phyloP scores from a whole-genome alignment of 257 asterid species.

The Parsonsia alboflavescens region DNA sequence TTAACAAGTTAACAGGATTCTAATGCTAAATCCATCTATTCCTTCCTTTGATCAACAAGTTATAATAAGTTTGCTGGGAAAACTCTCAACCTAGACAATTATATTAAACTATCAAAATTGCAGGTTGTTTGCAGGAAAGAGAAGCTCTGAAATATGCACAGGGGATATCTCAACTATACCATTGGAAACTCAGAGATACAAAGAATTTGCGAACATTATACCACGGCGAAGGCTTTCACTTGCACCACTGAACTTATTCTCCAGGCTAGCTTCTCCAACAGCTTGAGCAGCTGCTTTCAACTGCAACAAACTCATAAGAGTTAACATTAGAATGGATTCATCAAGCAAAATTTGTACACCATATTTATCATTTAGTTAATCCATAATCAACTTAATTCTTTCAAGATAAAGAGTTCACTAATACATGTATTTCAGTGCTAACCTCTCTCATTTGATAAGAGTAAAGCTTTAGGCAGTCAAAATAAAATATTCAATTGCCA shows the following conservation, averaged over 20 bases:
- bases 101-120: not conserved
- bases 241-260: slow-evolving; percentile 74
- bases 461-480: not conserved
- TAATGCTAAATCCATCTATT: not conserved
- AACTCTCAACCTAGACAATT: not conserved
- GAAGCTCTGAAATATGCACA: slow-evolving; percentile 10
- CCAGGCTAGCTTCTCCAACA: slow-evolving; percentile 80
- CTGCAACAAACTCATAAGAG: slow-evolving; percentile 28
- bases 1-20: not conserved
- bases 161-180: not conserved
- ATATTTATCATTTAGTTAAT: no score
- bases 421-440: not conserved
- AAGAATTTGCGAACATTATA: slow-evolving; percentile 93
- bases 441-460: no score
- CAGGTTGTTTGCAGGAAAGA: not conserved
- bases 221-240: slow-evolving; percentile 94
- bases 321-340: not conserved
- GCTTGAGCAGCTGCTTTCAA: slow-evolving; percentile 90
- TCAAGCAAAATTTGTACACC: not conserved
- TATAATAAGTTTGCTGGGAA: not conserved
- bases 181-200: slow-evolving; percentile 61
- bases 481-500: not conserved
- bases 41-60: not conserved
- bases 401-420: not conserved
- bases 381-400: not conserved